phyloP scores from a whole-genome alignment of 179 eudicot species.

The Silene noctiflora region DNA sequence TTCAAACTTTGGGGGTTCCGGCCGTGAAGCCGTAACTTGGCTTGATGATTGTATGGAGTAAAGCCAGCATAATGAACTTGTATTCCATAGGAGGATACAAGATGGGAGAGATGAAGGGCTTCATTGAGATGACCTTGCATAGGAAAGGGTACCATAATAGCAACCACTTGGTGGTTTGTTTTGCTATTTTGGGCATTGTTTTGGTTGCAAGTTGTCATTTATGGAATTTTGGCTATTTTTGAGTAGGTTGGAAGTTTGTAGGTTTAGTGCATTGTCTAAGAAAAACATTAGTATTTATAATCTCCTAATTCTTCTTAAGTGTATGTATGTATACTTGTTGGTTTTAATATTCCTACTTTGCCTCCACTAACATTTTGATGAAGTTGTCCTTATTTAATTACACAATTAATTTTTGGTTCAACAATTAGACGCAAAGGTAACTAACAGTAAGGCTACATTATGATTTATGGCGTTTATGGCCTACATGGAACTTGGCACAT shows the following conservation, averaged over 20 bases:
- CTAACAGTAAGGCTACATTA: neutral
- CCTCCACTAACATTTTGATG: neutral
- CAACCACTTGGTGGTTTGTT: conserved; percentile 27
- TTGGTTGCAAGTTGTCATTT: conserved; percentile 10
- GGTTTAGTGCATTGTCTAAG: neutral
- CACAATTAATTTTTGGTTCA: no score
- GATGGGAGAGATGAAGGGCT: conserved; percentile 58
- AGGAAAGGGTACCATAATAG: conserved; percentile 51
- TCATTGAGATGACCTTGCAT: conserved; percentile 69
- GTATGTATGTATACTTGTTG: no score
- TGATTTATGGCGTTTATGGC: neutral
- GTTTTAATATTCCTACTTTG: no score
- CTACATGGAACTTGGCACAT: neutral
- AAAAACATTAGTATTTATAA: neutral
- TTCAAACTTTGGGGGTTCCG: conserved; percentile 21
- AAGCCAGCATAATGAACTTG: conserved; percentile 48
- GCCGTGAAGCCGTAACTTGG: conserved; percentile 42
- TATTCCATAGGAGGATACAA: conserved; percentile 41
- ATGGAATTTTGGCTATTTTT: neutral
- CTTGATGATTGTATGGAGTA: conserved; percentile 47
- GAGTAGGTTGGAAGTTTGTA: neutral
- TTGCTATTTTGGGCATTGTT: conserved; percentile 5
- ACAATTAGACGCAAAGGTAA: neutral
- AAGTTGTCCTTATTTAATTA: neutral
- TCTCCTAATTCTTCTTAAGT: no score